Evolutionary conservation across 83 land plant genomes (phyloP).

Genomic region (Picea mariana): DNA sequence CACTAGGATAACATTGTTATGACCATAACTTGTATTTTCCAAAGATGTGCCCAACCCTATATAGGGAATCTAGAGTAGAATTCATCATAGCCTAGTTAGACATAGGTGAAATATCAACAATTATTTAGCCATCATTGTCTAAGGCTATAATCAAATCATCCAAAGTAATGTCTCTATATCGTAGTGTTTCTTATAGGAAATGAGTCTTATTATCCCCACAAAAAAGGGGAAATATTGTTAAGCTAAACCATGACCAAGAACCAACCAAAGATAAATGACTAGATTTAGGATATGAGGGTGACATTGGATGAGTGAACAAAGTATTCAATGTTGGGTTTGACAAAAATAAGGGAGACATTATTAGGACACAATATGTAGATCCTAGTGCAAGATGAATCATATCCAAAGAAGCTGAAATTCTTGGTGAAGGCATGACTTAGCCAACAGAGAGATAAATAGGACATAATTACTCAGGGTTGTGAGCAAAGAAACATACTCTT

Average conservation of each 20-base stretch:
- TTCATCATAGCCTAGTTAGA: constrained; percentile 21
- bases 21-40: constrained; percentile 18
- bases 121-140: constrained; percentile 19
- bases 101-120: constrained; percentile 20
- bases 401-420: constrained; percentile 47
- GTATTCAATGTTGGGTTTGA: constrained; percentile 16
- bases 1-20: constrained; percentile 9
- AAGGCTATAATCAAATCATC: constrained; percentile 30
- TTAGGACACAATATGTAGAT: constrained; percentile 34
- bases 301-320: constrained; percentile 20
- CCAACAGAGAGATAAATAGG: constrained; percentile 53
- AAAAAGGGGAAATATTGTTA: constrained; percentile 50
- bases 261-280: constrained; percentile 26
- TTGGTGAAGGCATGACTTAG: constrained; percentile 55
- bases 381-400: constrained; percentile 40
- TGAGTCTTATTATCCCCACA: constrained; percentile 32
- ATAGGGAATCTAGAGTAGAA: neutral
- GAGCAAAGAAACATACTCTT: constrained; percentile 75
- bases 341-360: constrained; percentile 20
- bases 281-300: constrained; percentile 32
- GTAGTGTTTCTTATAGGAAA: constrained; percentile 48
- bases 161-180: constrained; percentile 61
- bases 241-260: constrained; percentile 31
- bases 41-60: constrained; percentile 2
- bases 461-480: constrained; percentile 60